Evolutionary conservation across 371 early-diverging fungal genomes (phyloP).

Genomic region (Zychaea mexicana): DNA sequence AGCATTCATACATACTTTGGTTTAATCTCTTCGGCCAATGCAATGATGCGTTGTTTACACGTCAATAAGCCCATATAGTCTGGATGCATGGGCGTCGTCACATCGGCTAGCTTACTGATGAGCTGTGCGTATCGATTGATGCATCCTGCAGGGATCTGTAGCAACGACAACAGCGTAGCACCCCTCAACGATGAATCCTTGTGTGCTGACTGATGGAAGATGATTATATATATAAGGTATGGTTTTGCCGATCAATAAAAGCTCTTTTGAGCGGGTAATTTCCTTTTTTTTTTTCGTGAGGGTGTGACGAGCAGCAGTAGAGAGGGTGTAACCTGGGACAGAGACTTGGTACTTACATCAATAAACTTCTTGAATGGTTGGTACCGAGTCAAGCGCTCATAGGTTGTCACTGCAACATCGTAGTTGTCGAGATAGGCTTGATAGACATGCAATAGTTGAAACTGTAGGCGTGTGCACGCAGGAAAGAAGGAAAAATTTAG

Average conservation of each 20-base stretch:
- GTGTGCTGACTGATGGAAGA: slow-evolving; percentile 11
- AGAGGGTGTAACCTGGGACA: background rate
- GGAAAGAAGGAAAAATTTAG: background rate
- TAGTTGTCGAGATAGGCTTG: slow-evolving; percentile 40
- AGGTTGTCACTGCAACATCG: slow-evolving; percentile 39
- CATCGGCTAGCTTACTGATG: slow-evolving; percentile 29
- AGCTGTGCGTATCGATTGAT: slow-evolving; percentile 39
- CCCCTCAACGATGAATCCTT: slow-evolving; percentile 25
- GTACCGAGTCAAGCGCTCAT: slow-evolving; percentile 41
- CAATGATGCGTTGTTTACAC: slow-evolving; percentile 31
- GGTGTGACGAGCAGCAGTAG: too few species aligned
- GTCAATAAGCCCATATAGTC: slow-evolving; percentile 34
- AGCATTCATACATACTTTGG: slow-evolving; percentile 24
- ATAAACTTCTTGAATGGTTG: slow-evolving; percentile 52
- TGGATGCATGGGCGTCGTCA: slow-evolving; percentile 42
- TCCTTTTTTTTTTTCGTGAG: too few species aligned
- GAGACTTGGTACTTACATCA: slow-evolving; percentile 26
- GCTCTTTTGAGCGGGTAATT: background rate
- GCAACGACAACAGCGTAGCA: slow-evolving; percentile 32
- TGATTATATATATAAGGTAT: background rate
- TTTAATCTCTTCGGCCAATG: slow-evolving; percentile 24
- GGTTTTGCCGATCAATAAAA: background rate
- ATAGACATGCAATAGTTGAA: slow-evolving; percentile 37
- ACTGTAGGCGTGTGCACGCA: slow-evolving; percentile 15
- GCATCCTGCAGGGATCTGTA: slow-evolving; percentile 42